Conservation (phyloP, 2,329 filamentous ascomycete species). For the Acrodontium crateriforme region DNA sequence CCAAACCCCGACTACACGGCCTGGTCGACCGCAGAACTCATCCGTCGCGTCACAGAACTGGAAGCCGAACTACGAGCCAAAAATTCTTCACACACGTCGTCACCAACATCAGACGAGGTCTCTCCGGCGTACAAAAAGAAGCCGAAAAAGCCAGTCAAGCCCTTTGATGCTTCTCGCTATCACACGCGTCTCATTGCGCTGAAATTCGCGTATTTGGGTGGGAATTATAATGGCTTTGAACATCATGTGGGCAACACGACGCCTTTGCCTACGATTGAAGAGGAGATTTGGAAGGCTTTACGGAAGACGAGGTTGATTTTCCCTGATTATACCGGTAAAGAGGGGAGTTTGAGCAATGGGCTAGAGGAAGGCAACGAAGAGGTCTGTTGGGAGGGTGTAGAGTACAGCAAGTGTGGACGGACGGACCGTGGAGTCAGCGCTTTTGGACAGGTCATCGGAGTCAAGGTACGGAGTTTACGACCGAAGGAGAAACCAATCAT, state of each 20-base stretch:
- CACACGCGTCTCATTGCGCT: slow-evolving; percentile 73
- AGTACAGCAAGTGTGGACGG: slow-evolving; percentile 89
- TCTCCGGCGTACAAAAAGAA: slow-evolving; percentile 13
- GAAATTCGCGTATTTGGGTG: slow-evolving; percentile 87
- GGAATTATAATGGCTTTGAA: slow-evolving; percentile 86
- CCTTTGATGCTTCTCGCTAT: slow-evolving; percentile 68
- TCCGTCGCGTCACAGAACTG: slow-evolving; percentile 52
- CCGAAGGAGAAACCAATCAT: slow-evolving; percentile 29
- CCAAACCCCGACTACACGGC: slow-evolving; percentile 39
- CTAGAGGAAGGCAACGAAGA: slow-evolving; percentile 30
- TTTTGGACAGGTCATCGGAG: slow-evolving; percentile 85
- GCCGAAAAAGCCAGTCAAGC: slow-evolving; percentile 27
- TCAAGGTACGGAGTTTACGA: slow-evolving; percentile 67
- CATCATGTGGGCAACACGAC: slow-evolving; percentile 59
- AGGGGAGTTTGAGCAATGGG: too few species aligned
- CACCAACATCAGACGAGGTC: too few species aligned
- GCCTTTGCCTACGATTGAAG: slow-evolving; percentile 70
- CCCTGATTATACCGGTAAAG: slow-evolving; percentile 35
- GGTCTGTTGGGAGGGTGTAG: slow-evolving; percentile 67
- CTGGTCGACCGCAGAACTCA: slow-evolving; percentile 56
- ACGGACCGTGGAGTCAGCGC: slow-evolving; percentile 91
- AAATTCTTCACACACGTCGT: slow-evolving; percentile 9
- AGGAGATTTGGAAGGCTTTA: slow-evolving; percentile 84
- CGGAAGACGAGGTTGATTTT: slow-evolving; percentile 71
- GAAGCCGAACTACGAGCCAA: slow-evolving; percentile 50